These are phyloP conservation scores for Arabidopsis arenosa DNA, from an alignment of 345 rosid species.

Conservation along the genomic window DNA sequence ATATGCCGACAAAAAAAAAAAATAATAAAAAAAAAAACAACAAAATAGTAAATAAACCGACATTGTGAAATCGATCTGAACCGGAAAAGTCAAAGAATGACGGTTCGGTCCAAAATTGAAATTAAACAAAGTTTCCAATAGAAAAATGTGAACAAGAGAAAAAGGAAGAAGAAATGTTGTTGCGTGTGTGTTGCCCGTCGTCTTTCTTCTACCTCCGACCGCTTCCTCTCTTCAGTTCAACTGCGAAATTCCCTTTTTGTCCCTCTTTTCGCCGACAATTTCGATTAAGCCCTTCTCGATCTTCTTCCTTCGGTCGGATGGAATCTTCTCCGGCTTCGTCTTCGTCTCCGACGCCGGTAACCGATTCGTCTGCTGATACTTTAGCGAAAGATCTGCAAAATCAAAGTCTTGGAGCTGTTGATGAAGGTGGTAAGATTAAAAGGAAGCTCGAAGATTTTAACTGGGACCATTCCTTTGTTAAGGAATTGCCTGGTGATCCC, in stretches of 20 bases:
- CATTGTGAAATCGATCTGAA: background rate
- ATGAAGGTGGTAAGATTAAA: constrained; percentile 32
- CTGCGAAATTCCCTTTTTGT: constrained; percentile 32
- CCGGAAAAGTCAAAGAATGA: constrained; percentile 2
- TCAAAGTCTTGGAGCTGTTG: constrained; percentile 57
- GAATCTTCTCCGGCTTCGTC: constrained; percentile 44
- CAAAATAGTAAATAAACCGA: background rate
- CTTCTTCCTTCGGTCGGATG: constrained; percentile 46
- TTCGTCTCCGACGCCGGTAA: constrained; percentile 45
- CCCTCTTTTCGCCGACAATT: constrained; percentile 45
- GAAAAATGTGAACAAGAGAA: constrained; percentile 24
- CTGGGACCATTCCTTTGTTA: constrained; percentile 91
- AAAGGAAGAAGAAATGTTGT: constrained; percentile 42
- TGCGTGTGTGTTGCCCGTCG: constrained; percentile 44
- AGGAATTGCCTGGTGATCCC: constrained; percentile 85
- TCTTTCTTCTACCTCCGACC: constrained; percentile 53
- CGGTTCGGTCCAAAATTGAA: constrained; percentile 40
- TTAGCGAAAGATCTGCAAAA: constrained; percentile 70
- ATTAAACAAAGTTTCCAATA: constrained; percentile 20
- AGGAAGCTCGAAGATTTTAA: constrained; percentile 72
- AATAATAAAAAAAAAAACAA: no score
- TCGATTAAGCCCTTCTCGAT: constrained; percentile 34
- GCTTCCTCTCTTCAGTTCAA: constrained; percentile 46
- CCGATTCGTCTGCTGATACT: constrained; percentile 61
- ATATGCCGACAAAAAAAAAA: no score